These are phyloP conservation scores for Seminavis robusta DNA, from an alignment of 108 stramenopile genomes.

Conservation along the genomic window DNA sequence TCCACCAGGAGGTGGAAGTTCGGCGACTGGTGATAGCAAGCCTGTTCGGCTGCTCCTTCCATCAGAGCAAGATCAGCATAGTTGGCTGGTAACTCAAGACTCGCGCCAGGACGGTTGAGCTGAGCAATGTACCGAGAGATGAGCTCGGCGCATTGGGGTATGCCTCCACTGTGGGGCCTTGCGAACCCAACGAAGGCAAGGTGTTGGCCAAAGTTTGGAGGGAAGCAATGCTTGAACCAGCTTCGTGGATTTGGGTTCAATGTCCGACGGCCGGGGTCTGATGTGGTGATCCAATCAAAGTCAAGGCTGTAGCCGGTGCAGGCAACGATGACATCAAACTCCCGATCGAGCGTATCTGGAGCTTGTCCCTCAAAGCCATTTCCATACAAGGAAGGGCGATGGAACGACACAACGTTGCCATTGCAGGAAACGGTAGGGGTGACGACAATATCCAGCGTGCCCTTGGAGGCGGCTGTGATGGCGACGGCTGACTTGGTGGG, in stretches of 20 bases:
- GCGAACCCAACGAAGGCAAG: background rate
- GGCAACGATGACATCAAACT: background rate
- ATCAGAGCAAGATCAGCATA: background rate
- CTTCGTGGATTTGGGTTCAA: background rate
- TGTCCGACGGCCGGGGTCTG: background rate
- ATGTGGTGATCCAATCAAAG: background rate
- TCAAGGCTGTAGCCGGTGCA: background rate
- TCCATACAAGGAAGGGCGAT: background rate
- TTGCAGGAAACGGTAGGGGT: background rate
- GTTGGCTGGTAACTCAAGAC: background rate
- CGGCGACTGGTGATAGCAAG: background rate
- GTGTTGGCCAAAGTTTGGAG: background rate
- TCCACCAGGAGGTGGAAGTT: background rate
- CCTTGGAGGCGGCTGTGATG: background rate
- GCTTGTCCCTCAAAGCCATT: background rate
- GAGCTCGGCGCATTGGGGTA: background rate
- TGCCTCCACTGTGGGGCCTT: background rate
- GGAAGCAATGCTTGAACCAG: slow-evolving; percentile 10
- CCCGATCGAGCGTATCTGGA: background rate
- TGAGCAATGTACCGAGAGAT: background rate
- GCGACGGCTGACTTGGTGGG: background rate
- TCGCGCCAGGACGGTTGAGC: background rate
- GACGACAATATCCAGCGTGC: background rate
- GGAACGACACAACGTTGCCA: background rate
- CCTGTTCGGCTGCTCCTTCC: background rate